Conservation (phyloP, 345 rosid species). For the Syzygium aromaticum region DNA sequence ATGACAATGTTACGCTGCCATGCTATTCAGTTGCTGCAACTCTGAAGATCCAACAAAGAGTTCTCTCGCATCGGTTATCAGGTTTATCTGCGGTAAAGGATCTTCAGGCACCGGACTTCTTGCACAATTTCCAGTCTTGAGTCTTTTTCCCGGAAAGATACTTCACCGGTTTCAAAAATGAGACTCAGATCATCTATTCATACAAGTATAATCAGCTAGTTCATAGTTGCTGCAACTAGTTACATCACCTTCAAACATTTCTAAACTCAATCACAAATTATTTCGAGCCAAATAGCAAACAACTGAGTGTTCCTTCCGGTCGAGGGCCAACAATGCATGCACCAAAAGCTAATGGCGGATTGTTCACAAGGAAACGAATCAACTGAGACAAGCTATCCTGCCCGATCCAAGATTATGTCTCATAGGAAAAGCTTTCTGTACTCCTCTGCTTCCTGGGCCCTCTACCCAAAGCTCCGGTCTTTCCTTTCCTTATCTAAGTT, state of each 20-base stretch:
- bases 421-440: slow-evolving; percentile 38
- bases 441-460: slow-evolving; percentile 63
- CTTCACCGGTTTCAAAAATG: background rate
- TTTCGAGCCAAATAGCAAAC: background rate
- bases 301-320: background rate
- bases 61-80: too few relatives aligned
- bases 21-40: too few relatives aligned
- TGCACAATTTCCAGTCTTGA: background rate
- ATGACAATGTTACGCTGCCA: too few relatives aligned
- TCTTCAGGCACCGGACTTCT: background rate
- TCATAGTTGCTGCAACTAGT: background rate
- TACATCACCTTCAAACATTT: background rate
- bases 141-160: background rate
- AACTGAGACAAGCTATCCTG: background rate
- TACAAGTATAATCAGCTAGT: background rate
- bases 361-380: background rate
- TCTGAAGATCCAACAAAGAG: too few relatives aligned
- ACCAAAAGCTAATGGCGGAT: background rate
- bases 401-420: background rate
- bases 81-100: background rate
- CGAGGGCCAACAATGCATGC: background rate
- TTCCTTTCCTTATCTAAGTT: slow-evolving; percentile 72
- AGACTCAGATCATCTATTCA: background rate
- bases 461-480: slow-evolving; percentile 71
- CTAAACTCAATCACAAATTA: background rate